These are phyloP conservation scores for Rubroboletus pulcherrimus DNA, from an alignment of 768 basidiomycete genomes.

Conservation along the genomic window DNA sequence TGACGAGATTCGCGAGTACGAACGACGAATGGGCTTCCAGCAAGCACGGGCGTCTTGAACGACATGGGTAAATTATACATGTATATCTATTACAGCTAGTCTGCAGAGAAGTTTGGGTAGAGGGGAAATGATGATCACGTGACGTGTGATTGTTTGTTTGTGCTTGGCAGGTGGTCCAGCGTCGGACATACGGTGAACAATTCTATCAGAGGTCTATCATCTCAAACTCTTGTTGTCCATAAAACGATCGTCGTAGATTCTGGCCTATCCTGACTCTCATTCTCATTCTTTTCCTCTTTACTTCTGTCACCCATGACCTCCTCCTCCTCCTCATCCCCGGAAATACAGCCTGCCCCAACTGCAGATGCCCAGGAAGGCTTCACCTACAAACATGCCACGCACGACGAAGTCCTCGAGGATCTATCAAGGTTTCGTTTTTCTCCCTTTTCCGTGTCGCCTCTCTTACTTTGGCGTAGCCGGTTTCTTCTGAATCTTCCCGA, in stretches of 20 bases:
- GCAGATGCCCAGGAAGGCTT: constrained; percentile 39
- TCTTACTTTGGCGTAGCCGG: constrained; percentile 50
- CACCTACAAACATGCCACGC: constrained; percentile 67
- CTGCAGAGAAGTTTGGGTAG: background rate
- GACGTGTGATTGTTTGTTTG: constrained; percentile 21
- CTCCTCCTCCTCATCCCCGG: constrained; percentile 76
- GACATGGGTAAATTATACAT: constrained; percentile 8
- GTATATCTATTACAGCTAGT: background rate
- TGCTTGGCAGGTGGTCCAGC: constrained; percentile 16
- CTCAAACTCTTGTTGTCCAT: constrained; percentile 27
- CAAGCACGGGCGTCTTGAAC: constrained; percentile 21
- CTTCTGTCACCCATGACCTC: constrained; percentile 54
- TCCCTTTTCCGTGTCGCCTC: constrained; percentile 7
- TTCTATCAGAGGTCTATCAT: constrained; percentile 27
- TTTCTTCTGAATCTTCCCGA: constrained; percentile 96
- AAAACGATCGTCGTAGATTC: constrained; percentile 31
- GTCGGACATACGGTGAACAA: constrained; percentile 18
- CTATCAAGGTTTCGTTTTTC: constrained; percentile 63
- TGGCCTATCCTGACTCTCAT: constrained; percentile 28
- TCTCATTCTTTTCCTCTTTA: constrained; percentile 29
- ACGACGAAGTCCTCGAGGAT: constrained; percentile 88
- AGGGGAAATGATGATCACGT: constrained; percentile 8
- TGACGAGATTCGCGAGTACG: constrained; percentile 86
- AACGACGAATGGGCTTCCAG: constrained; percentile 83
- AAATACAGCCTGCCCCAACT: constrained; percentile 52